Conservation (phyloP, 1,284 basidiomycete genomes). For the Wolfiporia cocos region DNA sequence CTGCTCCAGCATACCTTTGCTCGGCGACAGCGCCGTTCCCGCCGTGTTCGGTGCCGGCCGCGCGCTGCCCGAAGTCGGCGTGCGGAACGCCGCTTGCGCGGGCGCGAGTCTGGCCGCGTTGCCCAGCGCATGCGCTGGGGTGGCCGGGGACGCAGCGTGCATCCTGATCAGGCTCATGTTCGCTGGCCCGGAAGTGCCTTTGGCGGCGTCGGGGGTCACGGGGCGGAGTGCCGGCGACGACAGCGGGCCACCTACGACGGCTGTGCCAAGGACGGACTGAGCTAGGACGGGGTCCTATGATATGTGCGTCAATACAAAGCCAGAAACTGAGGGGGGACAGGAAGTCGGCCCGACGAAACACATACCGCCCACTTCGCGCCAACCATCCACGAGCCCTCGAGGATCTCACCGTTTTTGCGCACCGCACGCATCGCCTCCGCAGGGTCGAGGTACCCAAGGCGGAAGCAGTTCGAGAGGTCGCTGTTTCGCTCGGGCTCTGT, state of each 20-base stretch:
- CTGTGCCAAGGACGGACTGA: constrained; percentile 44
- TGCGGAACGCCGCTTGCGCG: constrained; percentile 60
- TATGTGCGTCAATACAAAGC: constrained; percentile 7
- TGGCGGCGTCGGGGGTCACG: constrained; percentile 22
- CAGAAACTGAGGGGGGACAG: neutral
- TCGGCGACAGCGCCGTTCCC: constrained; percentile 25
- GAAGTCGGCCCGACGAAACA: constrained; percentile 13
- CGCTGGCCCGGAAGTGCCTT: constrained; percentile 11
- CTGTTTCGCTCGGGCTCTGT: constrained; percentile 57
- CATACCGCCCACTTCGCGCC: constrained; percentile 76
- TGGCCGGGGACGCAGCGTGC: constrained; percentile 16
- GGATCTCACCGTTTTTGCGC: constrained; percentile 70
- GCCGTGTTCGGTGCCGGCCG: constrained; percentile 1
- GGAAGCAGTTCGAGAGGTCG: constrained; percentile 67
- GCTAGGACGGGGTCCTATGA: constrained; percentile 52
- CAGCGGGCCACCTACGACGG: constrained; percentile 21
- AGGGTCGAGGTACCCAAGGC: constrained; percentile 61
- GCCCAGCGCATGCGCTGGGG: constrained; percentile 21
- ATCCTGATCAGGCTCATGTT: constrained; percentile 11
- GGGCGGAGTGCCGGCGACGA: constrained; percentile 12
- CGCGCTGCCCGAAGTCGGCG: too few species aligned
- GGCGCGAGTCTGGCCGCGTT: constrained; percentile 69
- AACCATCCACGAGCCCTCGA: constrained; percentile 73
- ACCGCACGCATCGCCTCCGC: constrained; percentile 71
- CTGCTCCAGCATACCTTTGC: constrained; percentile 59